A percentile compares a stretch with the other conserved stretches of the same genome.
Conservation (phyloP, 768 basidiomycete genomes). For the Kwoniella botswanensis region DNA sequence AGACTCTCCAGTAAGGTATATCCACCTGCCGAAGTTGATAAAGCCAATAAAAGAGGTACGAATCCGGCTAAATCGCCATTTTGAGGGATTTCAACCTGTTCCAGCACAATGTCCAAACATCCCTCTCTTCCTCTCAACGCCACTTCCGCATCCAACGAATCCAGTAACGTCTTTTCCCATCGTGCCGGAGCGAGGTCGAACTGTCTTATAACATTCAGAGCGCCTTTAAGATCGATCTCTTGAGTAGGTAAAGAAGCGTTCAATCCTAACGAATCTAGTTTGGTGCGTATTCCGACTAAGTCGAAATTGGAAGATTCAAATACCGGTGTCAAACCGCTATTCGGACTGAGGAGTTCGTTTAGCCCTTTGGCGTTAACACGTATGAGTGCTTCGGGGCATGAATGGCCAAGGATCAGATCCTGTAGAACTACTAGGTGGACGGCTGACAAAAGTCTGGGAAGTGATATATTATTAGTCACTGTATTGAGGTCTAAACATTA, state of each 20-base stretch:
- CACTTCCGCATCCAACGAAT: background rate
- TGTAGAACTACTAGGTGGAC: slow-evolving; percentile 53
- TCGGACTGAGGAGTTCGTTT: slow-evolving; percentile 31
- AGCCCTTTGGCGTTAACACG: slow-evolving; percentile 33
- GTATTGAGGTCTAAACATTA: too few relatives aligned
- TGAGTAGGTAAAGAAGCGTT: background rate
- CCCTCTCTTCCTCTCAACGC: background rate
- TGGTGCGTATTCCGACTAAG: slow-evolving; percentile 25
- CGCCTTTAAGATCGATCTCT: background rate
- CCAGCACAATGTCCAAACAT: background rate
- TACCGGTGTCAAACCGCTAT: slow-evolving; percentile 38
- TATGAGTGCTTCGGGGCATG: slow-evolving; percentile 41
- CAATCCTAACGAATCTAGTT: slow-evolving; percentile 28
- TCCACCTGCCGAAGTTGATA: background rate
- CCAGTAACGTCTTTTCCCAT: slow-evolving; percentile 1
- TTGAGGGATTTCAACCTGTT: background rate
- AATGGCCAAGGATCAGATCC: slow-evolving; percentile 37
- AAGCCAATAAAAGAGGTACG: slow-evolving; percentile 8
- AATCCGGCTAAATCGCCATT: background rate
- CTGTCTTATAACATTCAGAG: slow-evolving; percentile 11
- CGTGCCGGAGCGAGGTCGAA: slow-evolving; percentile 10
- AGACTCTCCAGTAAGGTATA: background rate
- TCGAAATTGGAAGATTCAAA: slow-evolving; percentile 47
- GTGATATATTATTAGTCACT: background rate
- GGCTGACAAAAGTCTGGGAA: slow-evolving; percentile 39